Base-by-base conservation (phyloP, 1,284 basidiomycete genomes). In the Marasmius sp. region DNA sequence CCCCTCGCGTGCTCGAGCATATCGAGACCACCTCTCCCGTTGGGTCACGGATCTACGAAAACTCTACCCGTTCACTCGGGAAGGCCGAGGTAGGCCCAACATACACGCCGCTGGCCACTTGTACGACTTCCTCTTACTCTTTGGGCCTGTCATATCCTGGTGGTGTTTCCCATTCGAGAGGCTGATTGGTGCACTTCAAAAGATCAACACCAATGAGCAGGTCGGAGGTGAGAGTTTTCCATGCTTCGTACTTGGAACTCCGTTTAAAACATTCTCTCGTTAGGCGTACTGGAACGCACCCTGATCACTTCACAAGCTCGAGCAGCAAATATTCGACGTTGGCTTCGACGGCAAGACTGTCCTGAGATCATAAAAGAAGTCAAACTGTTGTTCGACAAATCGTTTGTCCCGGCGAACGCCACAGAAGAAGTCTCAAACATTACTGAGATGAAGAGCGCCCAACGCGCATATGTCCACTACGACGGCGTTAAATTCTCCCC, bases 141-240 rank as follows among this genome's bases (percentile, higher is more conserved):
- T 74, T 64, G 74, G 76, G 2, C 75, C 76, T 18, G 65, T 73
- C 9, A 61, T 65, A 3, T 72, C 69, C 0, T 77, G 75, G 76
- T 74, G 77, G 76, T 68, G 64, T 41, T 75, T 74, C 61, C 73
- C 75, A 1, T 74, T 75, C 59, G 74, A 77, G 61, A 67, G 72
- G 1, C 56, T 75, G 34, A 72, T 76, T 52, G 75, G 75, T 9
- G 34, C 55, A 8, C 55, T 75, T 22, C 73, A 74, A 61, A 63
- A 64, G 10, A 43, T 70, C n/a, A 62, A 65, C 18, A 67, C 64
- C 20, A 73, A 74, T 49, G 58, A 66, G 47, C 64, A 61, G 36
- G 57, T 67, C 58, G 70, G 70, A 63, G 37, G 41, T 0, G 37
- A 1, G 6, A 6, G 34, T 64, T 51, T 10, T 38, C 36, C 6